Evolutionary conservation across 2,329 filamentous ascomycete genomes (phyloP), one percentile per base, ranked within the genome.

Genomic region (Xylariales sp.): DNA sequence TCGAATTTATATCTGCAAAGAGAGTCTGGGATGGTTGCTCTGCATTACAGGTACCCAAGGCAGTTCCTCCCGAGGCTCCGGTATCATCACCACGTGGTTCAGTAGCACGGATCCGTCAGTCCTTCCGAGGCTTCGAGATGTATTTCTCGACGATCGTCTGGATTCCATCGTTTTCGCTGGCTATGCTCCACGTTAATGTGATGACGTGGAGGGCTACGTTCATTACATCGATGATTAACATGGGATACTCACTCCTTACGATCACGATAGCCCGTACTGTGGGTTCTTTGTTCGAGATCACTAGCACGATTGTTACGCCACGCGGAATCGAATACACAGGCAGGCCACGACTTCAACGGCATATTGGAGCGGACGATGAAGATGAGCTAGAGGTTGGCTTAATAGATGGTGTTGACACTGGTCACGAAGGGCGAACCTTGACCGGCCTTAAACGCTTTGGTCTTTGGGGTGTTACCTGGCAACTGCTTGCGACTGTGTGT

Each of bases 191-290:
- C 51, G 60, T 78, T 24, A 78, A 75, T 2, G 73, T 77, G 12
- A 58, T 80, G 12, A 70, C 72, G 1, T 78, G 77, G 50, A 63
- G 69, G 1, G 68, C 69, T 1, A 74, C 73, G 5, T 77, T 78
- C 64, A 63, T 76, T 29, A 78, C 74, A 1, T 79, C 73, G 44
- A 59, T 79, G 3, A 62, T 78, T 3, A 67, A 68, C 27, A 57
- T 64, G 3, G 71, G 71, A 0, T 74, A 73, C 44, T 71, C 59
- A 0, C 61, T 74, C 3, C 57, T 68, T 7, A 52, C 65, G 4
- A 68, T 78, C 22, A 75, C 70, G 3, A 50, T 64, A 24, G 66
- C 70, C 43, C 60, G 71, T 25, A 68, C 68, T 5, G 59, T 63
- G 14, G 69, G 72, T 3, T 71, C 72, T 4, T 35, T 67, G 6